Percentiles rank a stretch among this genome's conserved stretches.
These are phyloP conservation scores for Leptomonas seymouri DNA, from an alignment of 208 protist genomes.

Conservation along the genomic window DNA sequence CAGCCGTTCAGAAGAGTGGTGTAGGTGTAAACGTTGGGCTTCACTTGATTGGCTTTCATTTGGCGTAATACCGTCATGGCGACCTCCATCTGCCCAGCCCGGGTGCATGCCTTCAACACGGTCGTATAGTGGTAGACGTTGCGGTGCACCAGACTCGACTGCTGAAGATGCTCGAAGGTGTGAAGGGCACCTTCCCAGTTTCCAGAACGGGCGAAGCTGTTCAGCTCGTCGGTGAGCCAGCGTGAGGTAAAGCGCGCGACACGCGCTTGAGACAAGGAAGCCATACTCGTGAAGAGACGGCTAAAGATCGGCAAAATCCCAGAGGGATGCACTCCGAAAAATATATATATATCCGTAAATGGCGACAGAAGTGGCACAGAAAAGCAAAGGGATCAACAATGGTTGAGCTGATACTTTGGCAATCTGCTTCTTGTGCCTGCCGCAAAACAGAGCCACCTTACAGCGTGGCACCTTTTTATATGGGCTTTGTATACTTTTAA, in stretches of 20 bases:
- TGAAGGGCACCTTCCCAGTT: conserved; percentile 83
- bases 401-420: too few relatives aligned
- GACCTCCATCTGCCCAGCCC: conserved; percentile 62
- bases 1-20: conserved; percentile 84
- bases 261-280: conserved; percentile 60
- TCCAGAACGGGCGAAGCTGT: conserved; percentile 58
- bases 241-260: conserved; percentile 73
- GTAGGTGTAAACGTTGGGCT: conserved; percentile 91
- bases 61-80: conserved; percentile 67
- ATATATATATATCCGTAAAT: too few relatives aligned
- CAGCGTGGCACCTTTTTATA: too few relatives aligned
- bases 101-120: conserved; percentile 82
- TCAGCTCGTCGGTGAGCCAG: conserved; percentile 90
- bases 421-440: too few relatives aligned
- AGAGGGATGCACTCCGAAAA: conserved; percentile 14
- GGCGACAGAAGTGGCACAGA: too few relatives aligned
- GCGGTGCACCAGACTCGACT: conserved; percentile 69
- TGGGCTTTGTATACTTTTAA: too few relatives aligned
- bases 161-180: conserved; percentile 65
- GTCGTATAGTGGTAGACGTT: conserved; percentile 93
- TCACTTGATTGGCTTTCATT: conserved; percentile 75
- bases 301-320: background rate
- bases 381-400: too few relatives aligned
- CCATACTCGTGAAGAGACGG: conserved; percentile 37
- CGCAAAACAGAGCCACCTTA: too few relatives aligned